Evolutionary conservation across 164 flowering plant species (phyloP).

Genomic region (Amborella trichopoda): DNA sequence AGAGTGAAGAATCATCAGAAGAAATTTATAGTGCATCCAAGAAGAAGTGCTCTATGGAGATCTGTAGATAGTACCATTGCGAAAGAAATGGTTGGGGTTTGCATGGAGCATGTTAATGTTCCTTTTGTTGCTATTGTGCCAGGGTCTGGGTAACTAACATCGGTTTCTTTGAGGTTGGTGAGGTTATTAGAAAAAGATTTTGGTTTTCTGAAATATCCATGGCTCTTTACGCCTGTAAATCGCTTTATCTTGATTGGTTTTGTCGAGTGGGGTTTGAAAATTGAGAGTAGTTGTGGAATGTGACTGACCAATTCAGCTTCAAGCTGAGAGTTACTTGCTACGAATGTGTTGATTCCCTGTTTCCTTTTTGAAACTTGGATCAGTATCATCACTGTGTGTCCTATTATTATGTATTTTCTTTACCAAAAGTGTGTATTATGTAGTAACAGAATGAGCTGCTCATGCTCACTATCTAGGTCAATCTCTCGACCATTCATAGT

Average conservation of each 20-base stretch:
- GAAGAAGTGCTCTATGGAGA: too few species aligned
- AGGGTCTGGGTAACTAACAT: slow-evolving; percentile 5
- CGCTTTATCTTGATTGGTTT: slow-evolving; percentile 9
- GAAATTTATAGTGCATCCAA: too few species aligned
- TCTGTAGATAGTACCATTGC: too few species aligned
- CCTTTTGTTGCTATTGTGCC: slow-evolving; percentile 8
- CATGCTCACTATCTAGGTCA: too few species aligned
- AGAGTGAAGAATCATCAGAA: slow-evolving; percentile 33
- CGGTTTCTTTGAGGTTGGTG: neutral
- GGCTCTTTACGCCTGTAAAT: slow-evolving; percentile 27
- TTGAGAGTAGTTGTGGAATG: slow-evolving; percentile 11
- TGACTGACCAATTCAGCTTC: slow-evolving; percentile 32
- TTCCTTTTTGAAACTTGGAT: slow-evolving; percentile 1
- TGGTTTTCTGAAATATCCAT: too few species aligned
- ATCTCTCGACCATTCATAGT: too few species aligned
- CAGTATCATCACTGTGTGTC: neutral
- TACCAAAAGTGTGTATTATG: neutral
- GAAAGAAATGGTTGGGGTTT: too few species aligned
- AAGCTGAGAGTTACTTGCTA: slow-evolving; percentile 37
- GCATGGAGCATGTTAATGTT: too few species aligned
- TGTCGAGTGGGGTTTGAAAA: slow-evolving; percentile 5
- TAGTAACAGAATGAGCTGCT: too few species aligned
- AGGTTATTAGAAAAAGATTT: slow-evolving; percentile 3
- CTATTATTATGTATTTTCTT: neutral
- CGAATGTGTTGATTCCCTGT: slow-evolving; percentile 14